Conservation (phyloP, 176 grass and related monocot species). For the Oryza punctata region DNA sequence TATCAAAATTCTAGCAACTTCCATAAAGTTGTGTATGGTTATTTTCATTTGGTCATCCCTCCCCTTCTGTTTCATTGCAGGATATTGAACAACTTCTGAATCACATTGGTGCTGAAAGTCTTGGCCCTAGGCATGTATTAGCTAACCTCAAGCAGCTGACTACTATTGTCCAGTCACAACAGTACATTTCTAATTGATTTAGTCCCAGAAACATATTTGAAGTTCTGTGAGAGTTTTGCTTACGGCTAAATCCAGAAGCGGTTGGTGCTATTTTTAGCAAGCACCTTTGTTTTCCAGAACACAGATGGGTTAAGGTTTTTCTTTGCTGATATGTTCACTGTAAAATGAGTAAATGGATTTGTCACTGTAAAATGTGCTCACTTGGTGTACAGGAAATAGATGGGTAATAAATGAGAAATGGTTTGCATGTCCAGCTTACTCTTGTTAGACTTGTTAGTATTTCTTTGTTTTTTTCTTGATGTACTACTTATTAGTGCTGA, state of each 20-base stretch:
- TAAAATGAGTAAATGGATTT: conserved; percentile 28
- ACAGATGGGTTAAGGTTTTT: background rate
- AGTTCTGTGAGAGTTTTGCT: conserved; percentile 26
- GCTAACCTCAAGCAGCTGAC: conserved; percentile 93
- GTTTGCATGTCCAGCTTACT: background rate
- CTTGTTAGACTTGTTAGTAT: background rate
- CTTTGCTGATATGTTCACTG: conserved; percentile 18
- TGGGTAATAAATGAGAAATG: background rate
- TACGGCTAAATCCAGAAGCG: conserved; percentile 12
- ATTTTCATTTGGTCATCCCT: background rate
- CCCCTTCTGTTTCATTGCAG: conserved; percentile 30
- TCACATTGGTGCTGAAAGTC: conserved; percentile 79
- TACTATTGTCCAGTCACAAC: conserved; percentile 65
- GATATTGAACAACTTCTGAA: conserved; percentile 94
- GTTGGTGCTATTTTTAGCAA: conserved; percentile 49
- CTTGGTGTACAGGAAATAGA: conserved; percentile 32
- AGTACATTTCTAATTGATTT: conserved; percentile 56
- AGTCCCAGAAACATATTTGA: conserved; percentile 18
- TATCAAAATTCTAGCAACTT: background rate
- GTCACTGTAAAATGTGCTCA: conserved; percentile 22
- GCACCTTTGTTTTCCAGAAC: conserved; percentile 24
- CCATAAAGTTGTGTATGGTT: background rate
- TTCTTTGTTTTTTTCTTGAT: background rate
- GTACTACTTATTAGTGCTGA: background rate
- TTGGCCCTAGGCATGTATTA: conserved; percentile 86